Conservation (phyloP, 192 early-diverging fungal species). For the Gaertneriomyces sp. region DNA sequence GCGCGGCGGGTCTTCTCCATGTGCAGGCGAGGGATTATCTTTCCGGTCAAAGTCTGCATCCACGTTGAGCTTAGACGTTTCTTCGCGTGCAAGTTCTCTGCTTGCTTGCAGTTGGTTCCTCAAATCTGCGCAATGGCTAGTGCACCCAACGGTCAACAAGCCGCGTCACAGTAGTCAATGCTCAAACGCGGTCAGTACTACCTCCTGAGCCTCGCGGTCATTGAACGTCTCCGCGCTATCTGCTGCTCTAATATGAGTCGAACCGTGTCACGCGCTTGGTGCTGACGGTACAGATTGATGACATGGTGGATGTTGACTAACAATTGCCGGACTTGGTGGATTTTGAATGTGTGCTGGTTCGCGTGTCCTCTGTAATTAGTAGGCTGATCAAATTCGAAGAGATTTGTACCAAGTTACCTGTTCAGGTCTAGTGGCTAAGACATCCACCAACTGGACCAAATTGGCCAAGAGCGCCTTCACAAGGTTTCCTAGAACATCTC, state of each 20-base stretch:
- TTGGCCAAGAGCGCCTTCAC: neutral
- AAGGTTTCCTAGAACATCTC: neutral
- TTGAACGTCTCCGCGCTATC: constrained; percentile 7
- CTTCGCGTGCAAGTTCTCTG: no score
- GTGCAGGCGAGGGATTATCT: neutral
- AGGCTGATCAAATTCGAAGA: neutral
- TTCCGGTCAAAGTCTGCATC: no score
- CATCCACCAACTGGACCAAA: constrained; percentile 7
- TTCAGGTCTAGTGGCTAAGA: constrained; percentile 3
- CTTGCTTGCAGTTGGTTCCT: no score
- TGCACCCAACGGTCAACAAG: no score
- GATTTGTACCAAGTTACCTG: neutral
- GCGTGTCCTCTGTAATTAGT: neutral
- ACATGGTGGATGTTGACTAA: constrained; percentile 80
- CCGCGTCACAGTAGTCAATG: no score
- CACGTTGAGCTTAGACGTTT: no score
- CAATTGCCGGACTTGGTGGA: constrained; percentile 64
- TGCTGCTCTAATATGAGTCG: constrained; percentile 8
- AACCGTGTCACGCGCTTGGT: constrained; percentile 47
- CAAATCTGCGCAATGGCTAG: no score
- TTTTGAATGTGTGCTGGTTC: constrained; percentile 29
- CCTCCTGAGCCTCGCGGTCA: neutral
- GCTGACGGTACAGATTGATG: constrained; percentile 76
- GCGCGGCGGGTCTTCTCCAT: neutral
- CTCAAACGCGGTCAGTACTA: no score